phyloP scores from a whole-genome alignment of 805 yeast genomes.

The Saccharomycopsis babjevae region DNA sequence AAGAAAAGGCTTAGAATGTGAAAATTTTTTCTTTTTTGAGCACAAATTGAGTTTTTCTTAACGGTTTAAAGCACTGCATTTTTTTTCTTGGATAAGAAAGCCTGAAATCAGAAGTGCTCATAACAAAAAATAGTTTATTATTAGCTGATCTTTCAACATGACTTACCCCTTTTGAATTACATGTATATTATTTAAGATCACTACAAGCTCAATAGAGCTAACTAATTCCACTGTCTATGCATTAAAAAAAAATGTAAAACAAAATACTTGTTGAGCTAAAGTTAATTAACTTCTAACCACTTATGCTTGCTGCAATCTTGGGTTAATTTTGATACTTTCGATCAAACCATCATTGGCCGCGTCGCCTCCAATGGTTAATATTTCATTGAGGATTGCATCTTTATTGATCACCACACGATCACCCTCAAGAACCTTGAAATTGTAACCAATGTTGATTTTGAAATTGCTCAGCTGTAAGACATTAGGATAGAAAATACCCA shows the following conservation, averaged over 20 bases:
- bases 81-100: neutral
- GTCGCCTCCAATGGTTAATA: constrained; percentile 60
- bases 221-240: too few species aligned
- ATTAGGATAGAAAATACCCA: constrained; percentile 69
- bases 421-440: constrained; percentile 48
- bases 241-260: too few species aligned
- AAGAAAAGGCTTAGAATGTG: neutral
- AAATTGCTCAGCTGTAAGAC: constrained; percentile 53
- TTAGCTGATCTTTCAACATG: too few species aligned
- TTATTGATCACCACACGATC: constrained; percentile 53
- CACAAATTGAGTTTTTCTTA: neutral
- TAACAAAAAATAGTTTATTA: too few species aligned
- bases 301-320: neutral
- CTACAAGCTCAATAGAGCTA: too few species aligned
- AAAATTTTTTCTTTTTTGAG: neutral
- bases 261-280: too few species aligned
- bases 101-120: too few species aligned
- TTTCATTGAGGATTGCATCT: constrained; percentile 65
- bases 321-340: constrained; percentile 7
- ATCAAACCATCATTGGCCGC: constrained; percentile 30
- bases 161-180: too few species aligned
- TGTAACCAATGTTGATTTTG: constrained; percentile 69
- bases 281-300: too few species aligned
- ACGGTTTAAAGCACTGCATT: neutral
- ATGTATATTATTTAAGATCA: too few species aligned